Evolutionary conservation across 495 filamentous ascomycete species (phyloP), one percentile per base, ranked within the genome.

Genomic region (Neurospora sp.): DNA sequence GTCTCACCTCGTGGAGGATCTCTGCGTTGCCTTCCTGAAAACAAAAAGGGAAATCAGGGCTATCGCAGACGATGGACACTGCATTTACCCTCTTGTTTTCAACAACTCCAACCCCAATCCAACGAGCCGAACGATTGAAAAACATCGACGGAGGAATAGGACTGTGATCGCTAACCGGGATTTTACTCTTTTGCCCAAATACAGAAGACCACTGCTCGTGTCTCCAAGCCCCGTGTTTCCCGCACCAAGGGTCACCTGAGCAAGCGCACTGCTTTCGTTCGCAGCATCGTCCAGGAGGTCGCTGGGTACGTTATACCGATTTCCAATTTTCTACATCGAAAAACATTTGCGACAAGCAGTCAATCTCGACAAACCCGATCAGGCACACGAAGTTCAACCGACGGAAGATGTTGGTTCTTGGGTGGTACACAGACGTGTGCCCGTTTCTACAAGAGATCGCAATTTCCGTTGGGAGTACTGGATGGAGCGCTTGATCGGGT

Each of bases 231-330:
- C 81, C 89, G 92, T 78, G 90, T 97, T 81, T 96, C 92, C 80
- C 89, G 92, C 75, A 92, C 89, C 83, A 97, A 97, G 88, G 96
- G 96, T 77, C 90, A 93, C 82, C 87, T 94, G 81, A 95, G 92
- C 85, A 94, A 94, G 89, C 88, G 93, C 76, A 98, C 96, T 76
- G 89, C 91, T 75, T 98, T 98, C 86, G 95, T 97, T 69, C 81
- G 84, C 41, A 92, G 96, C 81, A 92, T 98, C 82, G 93, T 97
- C 81, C 95, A 94, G 88, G 96, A 98, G 87, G 96, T 98, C 81
- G 86, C 92, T 81, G 92, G 92, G 92, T 93, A 90, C 71, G 88
- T 85, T 72, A 9, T 69, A 48, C 48, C 59, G 14, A 72, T 72
- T 72, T 20, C 10, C 4, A 46, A 14, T 39, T 35, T 73, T 72